Base-by-base conservation (phyloP, 768 basidiomycete genomes). In the Antrodiella citrinella region DNA sequence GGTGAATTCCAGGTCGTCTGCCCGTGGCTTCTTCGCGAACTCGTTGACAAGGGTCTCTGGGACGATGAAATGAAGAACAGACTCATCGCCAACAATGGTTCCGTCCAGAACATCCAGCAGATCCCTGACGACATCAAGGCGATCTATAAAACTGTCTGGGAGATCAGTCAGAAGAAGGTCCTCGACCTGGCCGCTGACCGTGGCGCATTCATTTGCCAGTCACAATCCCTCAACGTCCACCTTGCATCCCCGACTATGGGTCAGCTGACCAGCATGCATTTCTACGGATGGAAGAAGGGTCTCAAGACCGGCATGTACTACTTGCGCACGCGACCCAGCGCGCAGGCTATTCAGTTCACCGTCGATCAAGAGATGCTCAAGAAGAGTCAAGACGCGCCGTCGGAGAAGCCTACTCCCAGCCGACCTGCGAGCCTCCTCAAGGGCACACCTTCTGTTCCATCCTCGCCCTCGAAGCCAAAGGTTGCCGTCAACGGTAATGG, bases 91-190 rank as follows among this genome's bases (percentile, higher is more conserved):
- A 87, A 95, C 70, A 87, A 92, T 61, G 95, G 87, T 22, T 88
- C 86, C 4, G 67, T 89, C 22, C 91, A 95, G 65, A 89, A 82
- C 64, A 91, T 97, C 57, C 84, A 90, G 22, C 78, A 63, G 44
- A 91, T 98, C 57, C 94, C 95, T 1, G 84, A 82, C 51, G 81
- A 96, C 57, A 76, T 94, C 69, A 97, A 96, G 71, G 88, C 90
- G 0, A 93, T 99, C 72, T 99, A 99, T 82, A 97, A 97, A 75
- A 99, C 95, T n/a, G 95, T 97, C 45, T 99, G 95, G 95, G 95
- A 99, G 73, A 94, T 99, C 67, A 85, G 81, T 42, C 95, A 98
- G 74, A 98, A 97, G 88, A 93, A 91, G 65, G 83, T 99, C 56
- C 84, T 99, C 51, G 96, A 99, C 71, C 77, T 99, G 58, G 87